Base-by-base conservation (phyloP, 2,329 filamentous ascomycete genomes). In the Alternaria burnsii region DNA sequence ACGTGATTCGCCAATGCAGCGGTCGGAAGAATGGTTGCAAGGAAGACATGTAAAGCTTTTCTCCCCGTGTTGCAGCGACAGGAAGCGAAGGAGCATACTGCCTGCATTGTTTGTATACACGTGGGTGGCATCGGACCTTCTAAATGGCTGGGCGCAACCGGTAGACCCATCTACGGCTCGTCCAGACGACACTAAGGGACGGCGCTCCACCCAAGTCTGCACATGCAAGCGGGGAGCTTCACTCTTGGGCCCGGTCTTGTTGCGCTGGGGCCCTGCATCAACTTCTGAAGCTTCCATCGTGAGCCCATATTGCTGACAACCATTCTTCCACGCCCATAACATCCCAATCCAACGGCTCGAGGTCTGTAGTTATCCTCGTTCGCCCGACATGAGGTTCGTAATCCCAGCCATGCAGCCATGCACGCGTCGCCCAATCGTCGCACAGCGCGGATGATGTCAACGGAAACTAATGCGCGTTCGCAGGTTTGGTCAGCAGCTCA, bases 401-500 rank as follows among this genome's bases (percentile, higher is more conserved):
- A 10, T 22, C 55, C 44, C 58, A 24, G 51, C 59, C 43, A 56
- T 51, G 55, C 60, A 28, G 50, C 58, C 44, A 30, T 53, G 46
- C 51, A 18, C 50, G 57, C 30, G 3, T 38, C 55, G 52, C 58
- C 66, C 63, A 68, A 65, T 65, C 47, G 69, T 56, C 38, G 58
- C 54, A 54, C 59, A n/a, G 55, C 52, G 47, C 38, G 36, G 34
- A 63, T 70, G 66, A 66, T 65, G 63, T 68, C 65, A 66, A 67
- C 63, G 61, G 63, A 57, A 59, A 65, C 74, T 76, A 71, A 76
- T 62, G 55, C 61, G 56, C 28, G 52, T 56, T 43, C 57, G 54
- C 68, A 90, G 88, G 86, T 99, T 98, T 85, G 95, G 95, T 79
- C 92, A 97, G 82, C 94, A 99, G 86, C 89, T 99, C 75, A 93